These are phyloP conservation scores for Aspergillus ochraceus DNA, from an alignment of 2,329 filamentous ascomycete species.

Conservation along the genomic window DNA sequence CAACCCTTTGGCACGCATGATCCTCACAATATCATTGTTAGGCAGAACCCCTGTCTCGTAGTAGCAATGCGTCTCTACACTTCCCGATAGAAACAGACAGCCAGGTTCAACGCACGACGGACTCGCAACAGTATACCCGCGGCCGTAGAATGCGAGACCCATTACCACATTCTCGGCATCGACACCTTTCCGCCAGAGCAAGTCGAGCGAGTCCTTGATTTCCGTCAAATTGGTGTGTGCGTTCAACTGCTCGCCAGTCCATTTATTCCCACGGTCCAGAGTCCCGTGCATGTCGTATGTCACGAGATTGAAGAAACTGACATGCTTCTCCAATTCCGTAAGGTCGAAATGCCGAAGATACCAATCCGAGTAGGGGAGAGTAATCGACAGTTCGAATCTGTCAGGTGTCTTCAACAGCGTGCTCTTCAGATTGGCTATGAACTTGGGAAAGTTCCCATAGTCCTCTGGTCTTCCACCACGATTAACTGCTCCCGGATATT, in stretches of 20 bases:
- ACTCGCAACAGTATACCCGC: slow-evolving; percentile 4
- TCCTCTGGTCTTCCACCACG: slow-evolving; percentile 11
- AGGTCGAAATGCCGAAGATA: slow-evolving; percentile 18
- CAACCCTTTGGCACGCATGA: slow-evolving; percentile 19
- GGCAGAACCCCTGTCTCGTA: slow-evolving; percentile 21
- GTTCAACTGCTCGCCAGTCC: slow-evolving; percentile 5
- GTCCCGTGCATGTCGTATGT: slow-evolving; percentile 18
- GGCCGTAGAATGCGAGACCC: slow-evolving; percentile 14
- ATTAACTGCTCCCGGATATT: slow-evolving; percentile 16
- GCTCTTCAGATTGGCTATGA: slow-evolving; percentile 12
- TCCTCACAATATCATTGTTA: slow-evolving; percentile 26
- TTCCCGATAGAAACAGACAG: slow-evolving; percentile 19
- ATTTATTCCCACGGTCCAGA: slow-evolving; percentile 11
- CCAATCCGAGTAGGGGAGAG: slow-evolving; percentile 17
- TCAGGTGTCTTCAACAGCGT: slow-evolving; percentile 1
- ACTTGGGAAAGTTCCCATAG: slow-evolving; percentile 12
- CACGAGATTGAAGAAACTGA: slow-evolving; percentile 18
- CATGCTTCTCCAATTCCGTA: slow-evolving; percentile 2
- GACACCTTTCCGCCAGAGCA: slow-evolving; percentile 16
- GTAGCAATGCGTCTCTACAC: slow-evolving; percentile 22
- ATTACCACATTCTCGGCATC: slow-evolving; percentile 9
- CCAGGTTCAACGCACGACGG: slow-evolving; percentile 7
- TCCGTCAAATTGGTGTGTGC: slow-evolving; percentile 18
- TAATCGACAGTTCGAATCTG: slow-evolving; percentile 12
- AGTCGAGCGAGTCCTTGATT: slow-evolving; percentile 10